Conservation (phyloP, 805 yeast genomes). For the Ascoidea tarda region DNA sequence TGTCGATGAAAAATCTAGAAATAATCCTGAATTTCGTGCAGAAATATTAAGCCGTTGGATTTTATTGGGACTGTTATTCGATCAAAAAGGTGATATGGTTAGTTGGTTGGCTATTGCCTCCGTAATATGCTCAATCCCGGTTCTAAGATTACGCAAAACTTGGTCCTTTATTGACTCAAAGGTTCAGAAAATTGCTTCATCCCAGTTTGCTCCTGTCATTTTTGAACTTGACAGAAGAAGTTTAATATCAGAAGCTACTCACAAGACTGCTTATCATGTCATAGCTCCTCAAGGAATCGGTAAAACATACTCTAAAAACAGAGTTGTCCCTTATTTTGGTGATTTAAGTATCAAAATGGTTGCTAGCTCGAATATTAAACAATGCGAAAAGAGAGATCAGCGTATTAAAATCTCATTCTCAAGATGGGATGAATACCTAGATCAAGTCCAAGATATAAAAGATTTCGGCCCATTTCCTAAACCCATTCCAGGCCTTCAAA, state of each 20-base stretch:
- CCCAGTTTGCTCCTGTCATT: slow-evolving; percentile 88
- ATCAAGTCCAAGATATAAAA: slow-evolving; percentile 29
- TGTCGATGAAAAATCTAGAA: slow-evolving; percentile 24
- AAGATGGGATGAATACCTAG: slow-evolving; percentile 70
- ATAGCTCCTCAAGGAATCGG: slow-evolving; percentile 86
- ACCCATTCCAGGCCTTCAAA: slow-evolving; percentile 20
- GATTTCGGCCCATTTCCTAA: slow-evolving; percentile 16
- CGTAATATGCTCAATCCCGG: slow-evolving; percentile 66
- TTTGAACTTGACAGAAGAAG: slow-evolving; percentile 76
- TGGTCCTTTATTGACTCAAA: slow-evolving; percentile 63
- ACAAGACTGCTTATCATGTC: slow-evolving; percentile 51
- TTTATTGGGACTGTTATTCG: slow-evolving; percentile 63
- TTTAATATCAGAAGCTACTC: slow-evolving; percentile 39
- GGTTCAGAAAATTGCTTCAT: slow-evolving; percentile 43
- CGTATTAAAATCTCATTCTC: slow-evolving; percentile 58
- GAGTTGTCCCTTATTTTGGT: slow-evolving; percentile 83
- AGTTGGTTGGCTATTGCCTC: slow-evolving; percentile 89
- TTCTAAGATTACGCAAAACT: slow-evolving; percentile 54
- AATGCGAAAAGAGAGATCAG: slow-evolving; percentile 51
- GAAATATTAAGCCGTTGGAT: slow-evolving; percentile 70
- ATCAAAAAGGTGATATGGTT: slow-evolving; percentile 79
- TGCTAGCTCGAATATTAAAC: slow-evolving; percentile 17
- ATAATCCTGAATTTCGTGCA: slow-evolving; percentile 32
- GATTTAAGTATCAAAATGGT: slow-evolving; percentile 49
- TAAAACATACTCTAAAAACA: slow-evolving; percentile 53